These are phyloP conservation scores for Dispira parvispora DNA, from an alignment of 192 early-diverging fungal species.

Conservation along the genomic window DNA sequence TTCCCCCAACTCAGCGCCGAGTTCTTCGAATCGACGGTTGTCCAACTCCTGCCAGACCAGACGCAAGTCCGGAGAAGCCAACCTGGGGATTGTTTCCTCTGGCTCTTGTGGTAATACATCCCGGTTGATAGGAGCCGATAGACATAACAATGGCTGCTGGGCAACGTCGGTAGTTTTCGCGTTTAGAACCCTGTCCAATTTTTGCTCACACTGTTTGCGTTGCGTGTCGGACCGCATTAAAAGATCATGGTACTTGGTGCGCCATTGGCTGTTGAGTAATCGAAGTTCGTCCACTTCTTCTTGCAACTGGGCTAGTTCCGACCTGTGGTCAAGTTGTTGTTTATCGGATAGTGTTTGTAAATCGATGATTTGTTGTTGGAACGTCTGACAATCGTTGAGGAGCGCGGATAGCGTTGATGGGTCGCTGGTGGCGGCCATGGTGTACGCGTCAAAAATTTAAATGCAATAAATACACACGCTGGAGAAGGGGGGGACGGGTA, in stretches of 20 bases:
- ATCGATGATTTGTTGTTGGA: background rate
- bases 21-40: background rate
- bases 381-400: background rate
- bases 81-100: too few relatives aligned
- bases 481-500: too few relatives aligned
- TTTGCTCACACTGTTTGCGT: constrained; percentile 1
- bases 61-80: too few relatives aligned
- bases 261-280: background rate
- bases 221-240: background rate
- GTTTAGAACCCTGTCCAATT: background rate
- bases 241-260: background rate
- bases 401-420: background rate
- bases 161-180: background rate
- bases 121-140: background rate
- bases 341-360: background rate
- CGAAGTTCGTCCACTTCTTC: background rate
- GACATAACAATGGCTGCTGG: background rate
- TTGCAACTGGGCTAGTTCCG: background rate
- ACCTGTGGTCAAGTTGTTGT: background rate
- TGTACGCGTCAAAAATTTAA: too few relatives aligned
- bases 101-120: too few relatives aligned
- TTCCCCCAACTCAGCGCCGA: background rate
- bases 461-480: too few relatives aligned
- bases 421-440: too few relatives aligned
- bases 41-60: background rate